Percentiles rank a stretch among this genome's conserved stretches.
Conservation (phyloP, 352 stramenopile genomes). For the Pythium diclinum region DNA sequence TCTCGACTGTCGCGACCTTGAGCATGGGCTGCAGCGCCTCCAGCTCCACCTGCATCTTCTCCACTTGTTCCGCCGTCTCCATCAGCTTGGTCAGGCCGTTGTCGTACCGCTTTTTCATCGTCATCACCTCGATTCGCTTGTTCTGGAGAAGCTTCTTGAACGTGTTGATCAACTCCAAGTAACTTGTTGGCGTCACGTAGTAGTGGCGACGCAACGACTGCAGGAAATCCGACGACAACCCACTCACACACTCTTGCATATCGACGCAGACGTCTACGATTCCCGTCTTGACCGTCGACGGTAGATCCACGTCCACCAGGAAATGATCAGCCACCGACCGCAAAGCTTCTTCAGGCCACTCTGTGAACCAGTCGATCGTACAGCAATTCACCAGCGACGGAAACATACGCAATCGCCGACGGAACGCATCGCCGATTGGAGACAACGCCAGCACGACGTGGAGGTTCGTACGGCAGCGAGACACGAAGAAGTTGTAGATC, state of each 20-base stretch:
- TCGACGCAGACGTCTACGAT: constrained; percentile 94
- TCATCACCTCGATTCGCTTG: constrained; percentile 90
- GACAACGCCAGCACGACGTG: constrained; percentile 93
- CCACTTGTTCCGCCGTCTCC: constrained; percentile 92
- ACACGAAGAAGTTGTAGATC: constrained; percentile 91
- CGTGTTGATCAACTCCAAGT: constrained; percentile 94
- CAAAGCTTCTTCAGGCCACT: constrained; percentile 94
- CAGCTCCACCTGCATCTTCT: constrained; percentile 92
- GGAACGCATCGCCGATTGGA: constrained; percentile 93
- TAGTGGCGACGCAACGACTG: constrained; percentile 89
- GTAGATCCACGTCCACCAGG: constrained; percentile 86
- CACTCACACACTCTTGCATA: constrained; percentile 92
- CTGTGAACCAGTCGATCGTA: constrained; percentile 96
- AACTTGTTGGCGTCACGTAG: constrained; percentile 95
- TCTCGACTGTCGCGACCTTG: constrained; percentile 89
- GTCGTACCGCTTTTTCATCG: constrained; percentile 90
- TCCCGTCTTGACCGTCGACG: constrained; percentile 65
- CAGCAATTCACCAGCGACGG: constrained; percentile 96
- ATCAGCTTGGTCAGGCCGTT: constrained; percentile 93
- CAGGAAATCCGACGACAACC: constrained; percentile 81
- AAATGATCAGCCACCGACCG: constrained; percentile 92
- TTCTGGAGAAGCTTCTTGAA: constrained; percentile 93
- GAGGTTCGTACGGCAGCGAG: constrained; percentile 89
- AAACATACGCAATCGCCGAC: constrained; percentile 93
- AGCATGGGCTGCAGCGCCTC: constrained; percentile 92